phyloP scores from a whole-genome alignment of 2,329 filamentous ascomycete species.

The Fusarium nodosum region DNA sequence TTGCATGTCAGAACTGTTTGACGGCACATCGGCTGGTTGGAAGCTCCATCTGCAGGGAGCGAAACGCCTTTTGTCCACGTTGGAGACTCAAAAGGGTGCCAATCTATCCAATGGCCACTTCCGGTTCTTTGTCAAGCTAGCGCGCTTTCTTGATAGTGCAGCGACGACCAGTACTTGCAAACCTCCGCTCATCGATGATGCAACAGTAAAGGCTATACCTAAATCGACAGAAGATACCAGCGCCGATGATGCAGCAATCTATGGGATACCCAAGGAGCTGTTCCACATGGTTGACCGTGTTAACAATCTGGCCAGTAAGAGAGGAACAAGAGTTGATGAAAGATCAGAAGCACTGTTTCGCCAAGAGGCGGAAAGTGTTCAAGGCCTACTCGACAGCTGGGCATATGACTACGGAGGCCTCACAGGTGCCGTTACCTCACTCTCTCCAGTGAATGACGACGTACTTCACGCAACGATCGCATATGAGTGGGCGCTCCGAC shows the following conservation, averaged over 20 bases:
- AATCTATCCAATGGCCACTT: neutral
- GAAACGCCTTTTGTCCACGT: slow-evolving; percentile 3
- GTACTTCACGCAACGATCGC: slow-evolving; percentile 16
- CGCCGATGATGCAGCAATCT: neutral
- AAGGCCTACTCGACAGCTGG: slow-evolving; percentile 4
- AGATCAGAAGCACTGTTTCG: slow-evolving; percentile 8
- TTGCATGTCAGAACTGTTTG: slow-evolving; percentile 14
- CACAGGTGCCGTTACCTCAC: neutral
- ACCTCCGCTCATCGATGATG: slow-evolving; percentile 8
- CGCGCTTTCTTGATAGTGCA: slow-evolving; percentile 8
- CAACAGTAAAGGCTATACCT: neutral
- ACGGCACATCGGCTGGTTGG: slow-evolving; percentile 14
- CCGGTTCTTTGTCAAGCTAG: slow-evolving; percentile 12
- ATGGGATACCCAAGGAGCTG: slow-evolving; percentile 14
- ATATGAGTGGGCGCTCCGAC: slow-evolving; percentile 19
- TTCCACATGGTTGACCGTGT: slow-evolving; percentile 21
- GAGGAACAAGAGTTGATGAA: slow-evolving; percentile 18
- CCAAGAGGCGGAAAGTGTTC: neutral
- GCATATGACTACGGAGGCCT: slow-evolving; percentile 18
- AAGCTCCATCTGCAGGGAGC: slow-evolving; percentile 1
- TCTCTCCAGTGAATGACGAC: slow-evolving; percentile 1
- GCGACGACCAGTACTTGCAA: slow-evolving; percentile 14
- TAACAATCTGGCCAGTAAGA: slow-evolving; percentile 7
- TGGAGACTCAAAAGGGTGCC: neutral
- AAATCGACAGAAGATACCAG: neutral